Conservation (phyloP, 2,329 filamentous ascomycete genomes). For the Emmonsiellopsis sp. region DNA sequence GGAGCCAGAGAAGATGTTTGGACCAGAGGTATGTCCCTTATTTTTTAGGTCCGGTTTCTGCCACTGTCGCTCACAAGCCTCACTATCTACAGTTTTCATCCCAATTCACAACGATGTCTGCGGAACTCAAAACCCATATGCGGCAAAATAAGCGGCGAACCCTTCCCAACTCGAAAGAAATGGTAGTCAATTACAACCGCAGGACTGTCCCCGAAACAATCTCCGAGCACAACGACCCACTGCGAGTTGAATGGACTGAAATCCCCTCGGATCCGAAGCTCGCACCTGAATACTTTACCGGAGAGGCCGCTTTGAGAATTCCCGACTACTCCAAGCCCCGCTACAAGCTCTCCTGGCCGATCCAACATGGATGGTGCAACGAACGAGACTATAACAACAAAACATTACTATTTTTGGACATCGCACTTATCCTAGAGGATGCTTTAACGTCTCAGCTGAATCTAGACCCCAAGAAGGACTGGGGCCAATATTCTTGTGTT, state of each 20-base stretch:
- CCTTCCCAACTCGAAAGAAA: slow-evolving; percentile 91
- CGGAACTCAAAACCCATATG: slow-evolving; percentile 84
- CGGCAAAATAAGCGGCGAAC: slow-evolving; percentile 89
- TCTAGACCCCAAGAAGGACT: slow-evolving; percentile 66
- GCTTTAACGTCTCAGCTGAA: slow-evolving; percentile 80
- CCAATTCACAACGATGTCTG: slow-evolving; percentile 70
- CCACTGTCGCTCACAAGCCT: not conserved
- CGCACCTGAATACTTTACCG: slow-evolving; percentile 70
- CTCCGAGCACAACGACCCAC: slow-evolving; percentile 85
- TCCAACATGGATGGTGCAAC: slow-evolving; percentile 78
- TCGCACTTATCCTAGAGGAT: slow-evolving; percentile 77
- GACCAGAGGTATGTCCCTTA: slow-evolving; percentile 58
- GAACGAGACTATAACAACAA: slow-evolving; percentile 78
- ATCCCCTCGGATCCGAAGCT: slow-evolving; percentile 50
- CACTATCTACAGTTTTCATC: slow-evolving; percentile 42
- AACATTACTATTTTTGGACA: slow-evolving; percentile 74
- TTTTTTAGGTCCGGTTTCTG: not conserved
- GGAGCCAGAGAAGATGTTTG: slow-evolving; percentile 71
- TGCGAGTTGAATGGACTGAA: slow-evolving; percentile 94
- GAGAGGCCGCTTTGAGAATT: slow-evolving; percentile 72
- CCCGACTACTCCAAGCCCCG: slow-evolving; percentile 81
- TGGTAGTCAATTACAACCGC: slow-evolving; percentile 90
- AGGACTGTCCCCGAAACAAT: slow-evolving; percentile 77
- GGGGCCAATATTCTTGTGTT: slow-evolving; percentile 89
- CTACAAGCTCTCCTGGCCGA: slow-evolving; percentile 89